These are phyloP conservation scores for Skeletonema grethae DNA, from an alignment of 108 stramenopile genomes.

Conservation along the genomic window DNA sequence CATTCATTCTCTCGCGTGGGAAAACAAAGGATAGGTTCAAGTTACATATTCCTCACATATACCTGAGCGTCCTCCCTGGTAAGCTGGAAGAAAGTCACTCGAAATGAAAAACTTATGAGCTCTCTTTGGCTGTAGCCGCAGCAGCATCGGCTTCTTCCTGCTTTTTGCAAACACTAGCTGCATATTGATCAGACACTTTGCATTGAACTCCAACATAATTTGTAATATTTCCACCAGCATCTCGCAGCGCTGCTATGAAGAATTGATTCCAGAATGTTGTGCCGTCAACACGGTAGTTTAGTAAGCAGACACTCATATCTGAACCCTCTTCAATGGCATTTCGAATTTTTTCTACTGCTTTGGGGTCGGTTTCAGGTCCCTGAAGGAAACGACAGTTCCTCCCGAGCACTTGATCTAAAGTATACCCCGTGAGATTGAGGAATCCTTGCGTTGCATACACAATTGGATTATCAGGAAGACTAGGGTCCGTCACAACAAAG, in stretches of 20 bases:
- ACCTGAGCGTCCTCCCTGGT: neutral
- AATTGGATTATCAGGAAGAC: constrained; percentile 94
- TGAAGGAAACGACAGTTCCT: constrained; percentile 97
- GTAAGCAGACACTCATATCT: constrained; percentile 90
- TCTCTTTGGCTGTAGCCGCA: constrained; percentile 20
- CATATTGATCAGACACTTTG: constrained; percentile 88
- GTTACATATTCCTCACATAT: constrained; percentile 5
- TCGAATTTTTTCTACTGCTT: constrained; percentile 94
- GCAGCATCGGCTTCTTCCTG: constrained; percentile 71
- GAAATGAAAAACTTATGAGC: neutral
- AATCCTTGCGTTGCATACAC: constrained; percentile 94
- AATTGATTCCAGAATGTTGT: constrained; percentile 99
- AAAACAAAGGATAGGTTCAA: neutral
- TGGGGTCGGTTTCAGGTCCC: constrained; percentile 95
- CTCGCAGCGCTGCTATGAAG: constrained; percentile 93
- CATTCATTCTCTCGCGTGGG: neutral
- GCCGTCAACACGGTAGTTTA: constrained; percentile 97
- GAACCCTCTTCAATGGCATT: constrained; percentile 86
- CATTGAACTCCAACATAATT: constrained; percentile 99
- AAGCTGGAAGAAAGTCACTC: neutral
- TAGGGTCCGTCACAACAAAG: constrained; percentile 96
- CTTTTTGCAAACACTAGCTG: constrained; percentile 82
- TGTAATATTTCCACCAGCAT: constrained; percentile 89
- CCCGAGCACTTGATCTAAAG: constrained; percentile 89
- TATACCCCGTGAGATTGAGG: constrained; percentile 93